These are phyloP conservation scores for Microdochium paspali DNA, from an alignment of 2,329 filamentous ascomycete genomes.

Conservation along the genomic window DNA sequence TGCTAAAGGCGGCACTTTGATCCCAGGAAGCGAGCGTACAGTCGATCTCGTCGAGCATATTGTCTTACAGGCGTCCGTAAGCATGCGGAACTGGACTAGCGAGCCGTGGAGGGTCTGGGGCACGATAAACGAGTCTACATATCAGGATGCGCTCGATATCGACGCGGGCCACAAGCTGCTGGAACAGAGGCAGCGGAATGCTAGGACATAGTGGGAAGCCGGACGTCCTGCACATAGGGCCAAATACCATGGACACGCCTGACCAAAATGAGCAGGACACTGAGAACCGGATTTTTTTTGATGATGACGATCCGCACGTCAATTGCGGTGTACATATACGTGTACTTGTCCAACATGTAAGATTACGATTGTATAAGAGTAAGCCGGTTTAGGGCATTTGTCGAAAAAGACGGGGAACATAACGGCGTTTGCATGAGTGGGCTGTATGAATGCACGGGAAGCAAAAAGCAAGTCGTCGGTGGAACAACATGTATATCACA, in stretches of 20 bases:
- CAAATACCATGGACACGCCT: neutral
- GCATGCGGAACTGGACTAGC: slow-evolving; percentile 34
- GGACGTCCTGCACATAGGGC: no score
- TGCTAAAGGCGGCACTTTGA: slow-evolving; percentile 21
- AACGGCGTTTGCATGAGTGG: no score
- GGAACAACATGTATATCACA: no score
- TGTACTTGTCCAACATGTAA: slow-evolving; percentile 5
- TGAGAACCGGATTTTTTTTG: slow-evolving; percentile 2
- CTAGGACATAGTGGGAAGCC: no score
- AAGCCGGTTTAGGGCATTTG: neutral
- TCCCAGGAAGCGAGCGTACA: slow-evolving; percentile 37
- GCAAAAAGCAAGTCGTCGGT: no score
- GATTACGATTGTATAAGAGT: slow-evolving; percentile 4
- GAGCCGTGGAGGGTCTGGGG: slow-evolving; percentile 58
- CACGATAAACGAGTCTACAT: slow-evolving; percentile 43
- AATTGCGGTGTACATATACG: neutral
- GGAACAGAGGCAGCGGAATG: slow-evolving; percentile 14
- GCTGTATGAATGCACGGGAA: no score
- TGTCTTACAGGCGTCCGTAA: slow-evolving; percentile 43
- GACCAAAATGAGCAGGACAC: neutral
- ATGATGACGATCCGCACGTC: slow-evolving; percentile 4
- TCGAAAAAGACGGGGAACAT: no score
- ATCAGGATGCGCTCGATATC: slow-evolving; percentile 28
- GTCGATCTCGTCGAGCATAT: slow-evolving; percentile 54
- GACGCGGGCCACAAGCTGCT: slow-evolving; percentile 23